Percentiles rank a stretch among this genome's conserved stretches.
Conservation (phyloP, 441 rosid species). For the Erodium chrysanthum region DNA sequence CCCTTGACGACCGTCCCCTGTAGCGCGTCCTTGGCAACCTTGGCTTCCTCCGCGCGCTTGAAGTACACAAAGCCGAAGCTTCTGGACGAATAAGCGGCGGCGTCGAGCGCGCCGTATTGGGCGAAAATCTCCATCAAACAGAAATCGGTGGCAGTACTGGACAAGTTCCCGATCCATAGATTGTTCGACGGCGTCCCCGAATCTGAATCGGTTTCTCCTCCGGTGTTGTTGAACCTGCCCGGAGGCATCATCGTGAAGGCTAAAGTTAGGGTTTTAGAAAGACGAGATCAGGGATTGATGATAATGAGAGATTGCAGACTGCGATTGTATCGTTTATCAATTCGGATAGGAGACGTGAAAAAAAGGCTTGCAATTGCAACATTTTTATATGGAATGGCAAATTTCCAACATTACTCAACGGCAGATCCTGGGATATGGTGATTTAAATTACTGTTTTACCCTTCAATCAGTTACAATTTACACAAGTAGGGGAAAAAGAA, state of each 20-base stretch:
- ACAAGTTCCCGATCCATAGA: slow-evolving; percentile 75
- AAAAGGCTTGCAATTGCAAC: too few species aligned
- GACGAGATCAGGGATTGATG: background rate
- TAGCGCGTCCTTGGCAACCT: slow-evolving; percentile 52
- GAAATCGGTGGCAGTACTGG: slow-evolving; percentile 39
- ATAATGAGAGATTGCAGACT: background rate
- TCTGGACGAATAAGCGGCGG: slow-evolving; percentile 48
- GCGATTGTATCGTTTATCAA: too few species aligned
- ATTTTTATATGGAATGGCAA: too few species aligned
- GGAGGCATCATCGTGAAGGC: slow-evolving; percentile 28
- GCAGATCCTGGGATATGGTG: background rate
- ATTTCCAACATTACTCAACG: too few species aligned
- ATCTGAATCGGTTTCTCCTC: slow-evolving; percentile 18
- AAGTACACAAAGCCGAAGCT: slow-evolving; percentile 67
- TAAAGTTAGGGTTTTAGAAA: background rate
- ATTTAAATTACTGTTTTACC: background rate
- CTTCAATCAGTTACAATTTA: background rate
- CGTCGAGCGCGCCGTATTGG: slow-evolving; percentile 51
- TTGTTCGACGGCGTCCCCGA: slow-evolving; percentile 43
- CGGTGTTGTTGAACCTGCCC: slow-evolving; percentile 9
- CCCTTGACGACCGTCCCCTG: slow-evolving; percentile 58
- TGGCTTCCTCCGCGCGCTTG: slow-evolving; percentile 62
- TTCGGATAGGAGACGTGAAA: background rate
- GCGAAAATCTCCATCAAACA: slow-evolving; percentile 51
- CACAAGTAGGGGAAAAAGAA: too few species aligned